These are phyloP conservation scores for Arabidopsis thaliana DNA, from an alignment of 345 rosid genomes.

Conservation along the genomic window TAIR10.1 NC_003070.9:30061001-30061500, in stretches of 20 bases:
- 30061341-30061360: slow-evolving; percentile 98
- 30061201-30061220: slow-evolving; percentile 91
- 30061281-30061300: slow-evolving; percentile 88
- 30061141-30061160: slow-evolving; percentile 96
- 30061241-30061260: slow-evolving; percentile 76
- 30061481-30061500: slow-evolving; percentile 79
- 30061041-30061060: slow-evolving; percentile 68
- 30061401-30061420: slow-evolving; percentile 95
- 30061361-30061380: slow-evolving; percentile 86
- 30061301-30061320: slow-evolving; percentile 77
- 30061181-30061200: slow-evolving; percentile 83
- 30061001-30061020: neutral
- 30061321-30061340: slow-evolving; percentile 88
- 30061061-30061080: slow-evolving; percentile 94
- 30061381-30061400: slow-evolving; percentile 93
- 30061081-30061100: slow-evolving; percentile 97
- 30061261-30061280: slow-evolving; percentile 88
- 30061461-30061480: slow-evolving; percentile 89
- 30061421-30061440: slow-evolving; percentile 81
- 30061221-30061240: slow-evolving; percentile 82
- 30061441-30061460: slow-evolving; percentile 87
- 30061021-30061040: slow-evolving; percentile 7
- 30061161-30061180: slow-evolving; percentile 88
- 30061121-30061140: slow-evolving; percentile 99
- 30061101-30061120: slow-evolving; percentile 90